Evolutionary conservation across 169 alveolate species (phyloP), one percentile per base, ranked within the genome.

Genomic region (Plasmodium vivax): DNA sequence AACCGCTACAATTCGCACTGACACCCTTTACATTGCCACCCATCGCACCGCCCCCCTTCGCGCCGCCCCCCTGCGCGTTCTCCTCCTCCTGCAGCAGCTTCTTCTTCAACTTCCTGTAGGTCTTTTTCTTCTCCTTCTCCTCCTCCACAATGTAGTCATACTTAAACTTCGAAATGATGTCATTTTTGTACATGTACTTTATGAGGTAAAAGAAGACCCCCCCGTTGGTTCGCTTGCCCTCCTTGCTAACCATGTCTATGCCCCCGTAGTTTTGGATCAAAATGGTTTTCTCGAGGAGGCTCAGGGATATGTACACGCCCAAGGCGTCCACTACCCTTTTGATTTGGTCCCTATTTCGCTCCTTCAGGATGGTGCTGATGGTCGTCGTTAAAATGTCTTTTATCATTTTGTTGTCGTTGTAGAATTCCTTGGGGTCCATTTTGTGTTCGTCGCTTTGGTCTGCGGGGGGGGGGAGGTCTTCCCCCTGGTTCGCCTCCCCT

Each of bases 201-300:
- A 98, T 94, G 30, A 98, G 93, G 73, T 97, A 95, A 93, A 97
- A 98, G 90, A 98, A 98, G 32, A 98, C 97, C 0, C 99, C 99
- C 1, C 99, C 99, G 2, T 97, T 96, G 9, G 98, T 98, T 74
- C 98, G 96, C 81, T 95, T 96, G 19, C 99, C 95, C 74, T 95
- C 84, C 32, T 98, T 98, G 83, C 97, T 98, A 6, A 97, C 97
- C 34, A 97, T 95, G 84, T 96, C 75, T 92, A 97, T 96, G 7
- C 99, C 99, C 0, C 99, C 99, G 77, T 93, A 94, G 81, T 96
- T 95, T 82, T 97, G 98, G 27, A 97, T 92, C 91, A 95, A 95
- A 95, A 97, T 95, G 14, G 98, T 94, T 74, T 96, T 92, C 74
- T 96, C 98, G 47, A 95, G 95, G 30, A 97, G 93, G 74, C 97